Base-by-base conservation (phyloP, 2,329 filamentous ascomycete genomes). In the Stachybotrys elegans region DNA sequence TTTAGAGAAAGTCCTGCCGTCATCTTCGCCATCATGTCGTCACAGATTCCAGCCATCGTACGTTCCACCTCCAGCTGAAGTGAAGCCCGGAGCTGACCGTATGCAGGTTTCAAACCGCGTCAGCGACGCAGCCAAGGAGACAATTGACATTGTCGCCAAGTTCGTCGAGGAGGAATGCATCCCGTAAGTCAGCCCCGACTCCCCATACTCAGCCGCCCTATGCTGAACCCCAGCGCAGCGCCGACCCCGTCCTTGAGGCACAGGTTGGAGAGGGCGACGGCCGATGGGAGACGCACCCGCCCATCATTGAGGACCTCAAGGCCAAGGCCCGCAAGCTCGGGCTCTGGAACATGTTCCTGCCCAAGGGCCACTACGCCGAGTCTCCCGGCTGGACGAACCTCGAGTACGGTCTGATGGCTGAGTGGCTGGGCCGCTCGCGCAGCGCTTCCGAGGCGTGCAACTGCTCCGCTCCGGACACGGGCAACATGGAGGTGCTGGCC, bases 281-380 rank as follows among this genome's bases (percentile, higher is more conserved):
- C 49, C 82, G 92, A 73, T 97, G 92, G 86, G 78, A 85, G 52
- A 69, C 75, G 31, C 86, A 94, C 63, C 92, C 93, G 1, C 63
- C 75, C 34, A 76, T 97, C 56, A 79, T 98, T 49, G 93, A 98
- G 55, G 84, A 93, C 44, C 78, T 98, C 56, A 97, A 97, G 78
- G 73, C 70, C 52, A 87, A 90, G 66, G 93, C 92, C 36, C 79
- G 76, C 60, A 77, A 85, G 55, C 78, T 95, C 21, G 93, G 92
- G 2, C 75, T 98, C 37, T 98, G 93, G 93, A 98, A 98, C 70
- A 86, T 98, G 84, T 98, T 98, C 75, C 70, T 98, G 55, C 88
- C 93, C 52, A 92, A 87, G 72, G 90, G 84, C 57, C 91, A 96
- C 70, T 97, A 96, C 77, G 88, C 86, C 66, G 88, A 96, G 71